Evolutionary conservation across 495 filamentous ascomycete species (phyloP).

Genomic region (Xylaria scruposa): DNA sequence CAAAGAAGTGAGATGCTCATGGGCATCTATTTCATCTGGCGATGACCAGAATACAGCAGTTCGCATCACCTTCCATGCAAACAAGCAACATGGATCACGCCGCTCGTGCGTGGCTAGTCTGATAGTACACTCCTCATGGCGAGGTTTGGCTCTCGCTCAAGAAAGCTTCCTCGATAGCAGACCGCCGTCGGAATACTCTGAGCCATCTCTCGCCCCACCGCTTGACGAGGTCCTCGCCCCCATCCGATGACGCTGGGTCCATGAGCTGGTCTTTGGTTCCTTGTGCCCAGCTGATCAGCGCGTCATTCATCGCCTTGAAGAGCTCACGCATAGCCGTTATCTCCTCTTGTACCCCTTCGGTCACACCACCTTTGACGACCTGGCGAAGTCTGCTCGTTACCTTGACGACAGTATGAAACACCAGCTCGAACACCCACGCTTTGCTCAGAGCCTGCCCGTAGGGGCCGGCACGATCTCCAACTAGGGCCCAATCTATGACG

Average conservation of each 20-base stretch:
- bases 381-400: constrained; percentile 89
- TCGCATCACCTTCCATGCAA: neutral
- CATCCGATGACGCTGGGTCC: constrained; percentile 55
- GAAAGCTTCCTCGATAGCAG: constrained; percentile 80
- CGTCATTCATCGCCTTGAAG: constrained; percentile 82
- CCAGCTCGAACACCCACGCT: constrained; percentile 84
- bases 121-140: constrained; percentile 12
- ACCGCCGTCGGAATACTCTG: constrained; percentile 80
- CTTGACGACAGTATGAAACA: constrained; percentile 86
- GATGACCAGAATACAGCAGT: neutral
- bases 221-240: constrained; percentile 68
- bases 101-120: neutral
- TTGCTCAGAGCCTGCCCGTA: constrained; percentile 73
- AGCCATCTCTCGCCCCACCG: constrained; percentile 88
- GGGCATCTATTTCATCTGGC: neutral
- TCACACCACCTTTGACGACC: constrained; percentile 62
- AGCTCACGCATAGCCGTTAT: constrained; percentile 72
- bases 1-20: neutral
- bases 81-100: neutral
- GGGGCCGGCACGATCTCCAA: constrained; percentile 54
- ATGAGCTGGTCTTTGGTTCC: constrained; percentile 75
- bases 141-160: constrained; percentile 48
- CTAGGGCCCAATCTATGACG: constrained; percentile 88
- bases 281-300: constrained; percentile 71
- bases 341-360: constrained; percentile 40